Percentiles rank a stretch among this genome's conserved stretches.
phyloP scores from a whole-genome alignment of 2,329 filamentous ascomycete genomes.

The Diaporthe caulivora region DNA sequence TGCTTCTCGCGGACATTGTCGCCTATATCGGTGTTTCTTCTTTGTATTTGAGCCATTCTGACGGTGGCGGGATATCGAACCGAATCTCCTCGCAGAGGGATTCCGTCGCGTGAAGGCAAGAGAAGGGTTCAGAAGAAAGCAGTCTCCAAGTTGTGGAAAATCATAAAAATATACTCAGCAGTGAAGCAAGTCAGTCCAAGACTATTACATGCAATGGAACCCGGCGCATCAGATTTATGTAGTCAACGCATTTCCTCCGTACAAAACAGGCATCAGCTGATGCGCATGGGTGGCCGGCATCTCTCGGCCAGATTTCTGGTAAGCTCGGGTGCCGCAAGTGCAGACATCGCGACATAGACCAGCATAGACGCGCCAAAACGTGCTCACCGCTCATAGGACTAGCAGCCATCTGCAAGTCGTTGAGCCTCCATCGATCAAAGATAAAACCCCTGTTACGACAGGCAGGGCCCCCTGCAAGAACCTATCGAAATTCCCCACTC shows the following conservation, averaged over 20 bases:
- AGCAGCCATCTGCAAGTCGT: constrained; percentile 30
- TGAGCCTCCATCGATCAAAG: constrained; percentile 36
- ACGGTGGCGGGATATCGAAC: neutral
- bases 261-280: constrained; percentile 8
- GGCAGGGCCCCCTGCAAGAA: constrained; percentile 28
- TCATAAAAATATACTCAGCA: neutral
- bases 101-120: neutral
- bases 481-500: constrained; percentile 34
- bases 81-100: neutral
- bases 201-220: no score
- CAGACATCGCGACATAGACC: constrained; percentile 27
- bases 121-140: neutral
- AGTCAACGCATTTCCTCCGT: neutral
- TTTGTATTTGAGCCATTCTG: constrained; percentile 37
- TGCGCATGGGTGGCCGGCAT: constrained; percentile 16
- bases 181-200: constrained; percentile 3
- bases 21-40: constrained; percentile 33
- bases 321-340: constrained; percentile 22
- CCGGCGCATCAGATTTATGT: constrained; percentile 20
- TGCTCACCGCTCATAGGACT: constrained; percentile 40
- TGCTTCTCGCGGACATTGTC: constrained; percentile 31
- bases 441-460: constrained; percentile 32
- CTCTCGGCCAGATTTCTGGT: constrained; percentile 1
- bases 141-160: neutral
- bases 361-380: constrained; percentile 28